phyloP scores from a whole-genome alignment of 371 early-diverging fungal genomes.

The Mortierella sp. region DNA sequence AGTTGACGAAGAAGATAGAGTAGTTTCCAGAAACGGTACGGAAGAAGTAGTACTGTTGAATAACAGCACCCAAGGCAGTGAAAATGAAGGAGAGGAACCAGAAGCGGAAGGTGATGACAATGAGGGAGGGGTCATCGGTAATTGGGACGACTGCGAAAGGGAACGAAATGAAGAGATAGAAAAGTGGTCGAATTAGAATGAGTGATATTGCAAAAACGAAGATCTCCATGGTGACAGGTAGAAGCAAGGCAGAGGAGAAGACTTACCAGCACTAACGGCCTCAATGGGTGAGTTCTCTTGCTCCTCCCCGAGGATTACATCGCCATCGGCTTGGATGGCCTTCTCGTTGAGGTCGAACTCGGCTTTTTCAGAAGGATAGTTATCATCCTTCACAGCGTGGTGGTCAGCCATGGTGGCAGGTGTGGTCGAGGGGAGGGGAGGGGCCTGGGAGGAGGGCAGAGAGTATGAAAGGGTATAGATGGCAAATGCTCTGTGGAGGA shows the following conservation, averaged over 20 bases:
- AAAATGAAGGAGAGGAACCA: slow-evolving; percentile 78
- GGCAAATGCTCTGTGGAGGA: slow-evolving; percentile 30
- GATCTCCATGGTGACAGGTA: not conserved
- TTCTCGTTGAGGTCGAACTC: slow-evolving; percentile 17
- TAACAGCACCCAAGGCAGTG: slow-evolving; percentile 73
- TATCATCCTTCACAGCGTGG: not conserved
- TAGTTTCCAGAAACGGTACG: slow-evolving; percentile 53
- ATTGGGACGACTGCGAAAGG: slow-evolving; percentile 60
- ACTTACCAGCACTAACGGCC: slow-evolving; percentile 39
- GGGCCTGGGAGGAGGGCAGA: not conserved
- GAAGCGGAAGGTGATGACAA: slow-evolving; percentile 78
- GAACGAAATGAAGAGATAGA: not conserved
- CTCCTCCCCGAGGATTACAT: slow-evolving; percentile 19
- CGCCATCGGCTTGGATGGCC: slow-evolving; percentile 6
- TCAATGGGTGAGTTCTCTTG: slow-evolving; percentile 43
- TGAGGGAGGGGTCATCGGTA: slow-evolving; percentile 71
- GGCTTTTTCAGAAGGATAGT: slow-evolving; percentile 5
- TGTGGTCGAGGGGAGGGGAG: not conserved
- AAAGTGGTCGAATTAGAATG: not conserved
- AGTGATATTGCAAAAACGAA: not conserved
- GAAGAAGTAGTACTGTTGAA: slow-evolving; percentile 63
- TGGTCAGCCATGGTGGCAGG: slow-evolving; percentile 9
- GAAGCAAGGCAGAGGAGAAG: not conserved
- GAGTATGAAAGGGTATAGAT: slow-evolving; percentile 14
- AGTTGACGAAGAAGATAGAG: slow-evolving; percentile 58